A percentile compares a stretch with the other conserved stretches of the same genome.
Evolutionary conservation across 2,329 filamentous ascomycete species (phyloP).

Genomic region (Calonectria ilicicola): DNA sequence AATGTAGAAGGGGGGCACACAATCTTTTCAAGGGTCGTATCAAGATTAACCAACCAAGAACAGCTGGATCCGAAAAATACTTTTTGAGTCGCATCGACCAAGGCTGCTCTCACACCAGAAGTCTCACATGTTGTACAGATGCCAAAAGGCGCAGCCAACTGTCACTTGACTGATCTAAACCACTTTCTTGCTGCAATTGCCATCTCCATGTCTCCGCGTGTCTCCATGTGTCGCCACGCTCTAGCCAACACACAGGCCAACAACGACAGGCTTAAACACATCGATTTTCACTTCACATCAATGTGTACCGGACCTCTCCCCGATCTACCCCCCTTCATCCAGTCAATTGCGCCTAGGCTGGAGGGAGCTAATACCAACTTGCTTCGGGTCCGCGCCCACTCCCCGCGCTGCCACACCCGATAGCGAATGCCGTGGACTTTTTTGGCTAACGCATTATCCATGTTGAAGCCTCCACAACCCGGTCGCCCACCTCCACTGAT

Average conservation of each 20-base stretch:
- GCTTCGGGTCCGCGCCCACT: constrained; percentile 5
- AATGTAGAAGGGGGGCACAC: too few relatives aligned
- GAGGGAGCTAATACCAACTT: neutral
- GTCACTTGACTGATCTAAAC: too few relatives aligned
- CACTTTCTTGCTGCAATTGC: neutral
- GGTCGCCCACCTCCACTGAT: constrained; percentile 24
- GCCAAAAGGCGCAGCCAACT: neutral
- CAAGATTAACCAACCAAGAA: neutral
- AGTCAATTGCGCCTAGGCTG: neutral
- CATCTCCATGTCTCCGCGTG: neutral
- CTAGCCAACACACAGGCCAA: neutral
- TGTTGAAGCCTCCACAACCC: constrained; percentile 33
- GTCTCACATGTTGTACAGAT: neutral
- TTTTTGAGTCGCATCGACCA: neutral
- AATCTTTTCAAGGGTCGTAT: neutral
- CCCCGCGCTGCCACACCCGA: neutral
- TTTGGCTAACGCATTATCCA: constrained; percentile 14
- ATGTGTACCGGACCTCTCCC: neutral
- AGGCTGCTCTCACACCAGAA: neutral
- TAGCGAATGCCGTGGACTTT: neutral
- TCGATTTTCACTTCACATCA: neutral
- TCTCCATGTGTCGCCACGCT: neutral
- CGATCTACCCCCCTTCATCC: neutral
- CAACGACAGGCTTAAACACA: neutral
- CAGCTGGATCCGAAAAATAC: neutral